Percentiles rank a stretch among this genome's conserved stretches.
These are phyloP conservation scores for Zymoseptoria ardabiliae DNA, from an alignment of 2,329 filamentous ascomycete genomes.

Conservation along the genomic window DNA sequence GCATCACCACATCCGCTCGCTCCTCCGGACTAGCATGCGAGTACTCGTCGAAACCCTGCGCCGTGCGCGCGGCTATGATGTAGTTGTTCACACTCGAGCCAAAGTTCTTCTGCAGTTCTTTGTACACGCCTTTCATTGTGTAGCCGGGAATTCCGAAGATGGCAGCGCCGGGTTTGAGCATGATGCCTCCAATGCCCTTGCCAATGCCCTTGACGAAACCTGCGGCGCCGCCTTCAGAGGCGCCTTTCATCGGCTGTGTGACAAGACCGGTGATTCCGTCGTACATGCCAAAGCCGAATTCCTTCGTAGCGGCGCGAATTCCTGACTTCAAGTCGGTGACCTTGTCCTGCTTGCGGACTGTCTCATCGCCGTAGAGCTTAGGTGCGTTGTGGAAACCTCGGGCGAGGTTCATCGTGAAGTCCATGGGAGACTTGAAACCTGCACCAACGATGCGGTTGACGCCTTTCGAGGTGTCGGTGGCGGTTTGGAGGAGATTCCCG, in stretches of 20 bases:
- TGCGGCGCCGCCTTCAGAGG: slow-evolving; percentile 51
- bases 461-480: slow-evolving; percentile 29
- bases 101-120: slow-evolving; percentile 62
- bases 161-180: slow-evolving; percentile 67
- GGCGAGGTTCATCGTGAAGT: slow-evolving; percentile 73
- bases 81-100: slow-evolving; percentile 68
- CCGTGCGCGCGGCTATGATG: slow-evolving; percentile 67
- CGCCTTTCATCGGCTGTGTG: slow-evolving; percentile 63
- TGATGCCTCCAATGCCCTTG: slow-evolving; percentile 67
- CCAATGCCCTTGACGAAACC: slow-evolving; percentile 71
- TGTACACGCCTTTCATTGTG: slow-evolving; percentile 69
- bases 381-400: slow-evolving; percentile 86
- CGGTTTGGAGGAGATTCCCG: slow-evolving; percentile 21
- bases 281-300: slow-evolving; percentile 65
- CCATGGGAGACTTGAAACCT: slow-evolving; percentile 67
- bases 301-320: slow-evolving; percentile 59
- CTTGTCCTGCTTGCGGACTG: slow-evolving; percentile 68
- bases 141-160: slow-evolving; percentile 56
- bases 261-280: slow-evolving; percentile 70
- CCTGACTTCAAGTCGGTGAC: slow-evolving; percentile 72
- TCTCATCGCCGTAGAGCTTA: slow-evolving; percentile 76
- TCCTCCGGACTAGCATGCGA: slow-evolving; percentile 50
- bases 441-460: slow-evolving; percentile 31
- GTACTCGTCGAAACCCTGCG: slow-evolving; percentile 66
- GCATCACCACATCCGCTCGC: slow-evolving; percentile 53